Evolutionary conservation across 768 basidiomycete species (phyloP), one percentile per base, ranked within the genome.

Genomic region (Basidioascus undulatus): DNA sequence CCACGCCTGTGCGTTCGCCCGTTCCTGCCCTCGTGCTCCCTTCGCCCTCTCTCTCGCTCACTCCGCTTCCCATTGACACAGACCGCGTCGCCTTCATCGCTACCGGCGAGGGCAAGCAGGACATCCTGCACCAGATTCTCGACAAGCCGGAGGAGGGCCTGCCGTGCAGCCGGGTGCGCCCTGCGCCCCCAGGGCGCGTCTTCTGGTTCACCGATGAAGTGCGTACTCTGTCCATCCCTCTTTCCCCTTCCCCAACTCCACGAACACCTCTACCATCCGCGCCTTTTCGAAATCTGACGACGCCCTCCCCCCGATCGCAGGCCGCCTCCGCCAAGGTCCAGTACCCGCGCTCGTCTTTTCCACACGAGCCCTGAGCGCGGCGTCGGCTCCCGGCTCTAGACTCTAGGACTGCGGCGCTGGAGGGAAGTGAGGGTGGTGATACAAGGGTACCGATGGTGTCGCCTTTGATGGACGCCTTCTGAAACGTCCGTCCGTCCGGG

Each of bases 121-220:
- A 83, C 30, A 68, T 69, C 30, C 66, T 98, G 38, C 59, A 64
- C 39, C 61, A 53, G 27, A 66, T 89, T n/a, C 60, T 96, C 42
- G 87, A 94, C 55, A 56, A 66, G 27, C 80, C 86, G 3, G 78
- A 82, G 55, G 55, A 62, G 40, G 74, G 74, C 3, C 63, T 89
- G 12, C 87, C 87, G 12, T 68, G 79, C 12, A 75, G 83, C 8
- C 66, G 73, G 36, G 80, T 94, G 33, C 68, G 65, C 43, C 83
- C 75, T 1, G 69, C 62, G 3, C 60, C 61, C 47, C 80, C 77
- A 26, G 84, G 86, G 31, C 74, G 76, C 39, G 64, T 89, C 24
- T 82, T 73, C 57, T 92, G 86, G 86, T 89, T 89, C 58, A 72
- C 78, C 26, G 83, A 87, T 59, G 71, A 80, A n/a, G n/a, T n/a